Evolutionary conservation across 2,329 filamentous ascomycete genomes (phyloP), one percentile per base, ranked within the genome.

Genomic region (Aspergillus terreus): DNA sequence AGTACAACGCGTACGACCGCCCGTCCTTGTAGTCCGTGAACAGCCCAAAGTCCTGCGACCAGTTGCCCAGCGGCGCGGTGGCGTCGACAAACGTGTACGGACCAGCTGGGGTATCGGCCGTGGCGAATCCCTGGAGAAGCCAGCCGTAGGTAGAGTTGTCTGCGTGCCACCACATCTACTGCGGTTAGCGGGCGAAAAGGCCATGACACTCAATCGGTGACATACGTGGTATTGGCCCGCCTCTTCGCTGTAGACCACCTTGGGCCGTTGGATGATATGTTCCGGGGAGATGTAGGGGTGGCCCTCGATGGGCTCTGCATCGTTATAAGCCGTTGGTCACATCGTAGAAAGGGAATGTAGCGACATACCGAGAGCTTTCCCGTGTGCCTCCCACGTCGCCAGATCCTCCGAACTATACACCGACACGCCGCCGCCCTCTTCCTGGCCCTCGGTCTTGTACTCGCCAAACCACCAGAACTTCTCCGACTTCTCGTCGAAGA

Each of bases 391-490:
- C 82, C 82, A 85, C 0, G 81, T 85, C 2, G 78, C 79, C 2
- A 85, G 69, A 56, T 85, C 81, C 17, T 79, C 73, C 0, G 82
- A 85, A 61, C 80, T 84, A 62, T 83, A 83, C 1, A 83, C 82
- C 0, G 79, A 79, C 0, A 85, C 68, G 15, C 82, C 82, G 0
- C 80, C 82, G 9, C 82, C 82, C 59, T 85, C 82, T 6, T 72
- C 74, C 54, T 82, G 79, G 0, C 76, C 80, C 57, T 84, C 65
- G 10, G 75, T 68, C 67, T 85, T 85, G 68, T 83, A 80, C 61
- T 85, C 82, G 33, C 82, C 82, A 50, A 84, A 85, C 74, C 77
- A 78, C 67, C 78, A 85, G 63, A 82, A 85, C 53, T 75, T 80
- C 14, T 78, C 78, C 0, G 75, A 75, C 4, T 75, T 73, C 36